phyloP scores from a whole-genome alignment of 176 grass and related monocot genomes.

The Saccharum spontaneum region DNA sequence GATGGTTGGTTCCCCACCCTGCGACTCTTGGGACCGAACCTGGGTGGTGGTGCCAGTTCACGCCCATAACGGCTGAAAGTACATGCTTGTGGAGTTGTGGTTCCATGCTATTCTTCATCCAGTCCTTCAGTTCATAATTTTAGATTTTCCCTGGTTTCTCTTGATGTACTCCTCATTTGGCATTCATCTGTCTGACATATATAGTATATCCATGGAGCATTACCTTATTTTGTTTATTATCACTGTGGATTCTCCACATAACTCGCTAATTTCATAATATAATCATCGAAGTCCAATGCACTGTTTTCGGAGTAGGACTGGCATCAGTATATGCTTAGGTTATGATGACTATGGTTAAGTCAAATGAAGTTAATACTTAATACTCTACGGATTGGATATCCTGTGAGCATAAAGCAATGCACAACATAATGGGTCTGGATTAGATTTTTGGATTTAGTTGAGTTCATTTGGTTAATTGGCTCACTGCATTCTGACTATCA shows the following conservation, averaged over 20 bases:
- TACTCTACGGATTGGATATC: neutral
- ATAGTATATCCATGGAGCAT: neutral
- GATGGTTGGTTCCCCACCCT: neutral
- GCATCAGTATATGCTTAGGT: constrained; percentile 11
- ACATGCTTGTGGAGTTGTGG: neutral
- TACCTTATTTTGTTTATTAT: neutral
- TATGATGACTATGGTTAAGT: neutral
- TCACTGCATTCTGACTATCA: constrained; percentile 12
- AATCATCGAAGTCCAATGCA: neutral
- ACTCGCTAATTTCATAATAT: constrained; percentile 10
- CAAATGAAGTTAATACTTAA: constrained; percentile 15
- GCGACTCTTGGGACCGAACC: neutral
- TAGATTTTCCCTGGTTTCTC: neutral
- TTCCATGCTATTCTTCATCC: neutral
- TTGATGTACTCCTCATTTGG: neutral
- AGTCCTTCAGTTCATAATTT: neutral
- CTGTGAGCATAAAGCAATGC: neutral
- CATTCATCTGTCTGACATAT: neutral
- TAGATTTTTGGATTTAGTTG: neutral
- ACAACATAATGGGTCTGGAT: neutral
- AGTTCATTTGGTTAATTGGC: neutral
- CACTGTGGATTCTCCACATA: neutral
- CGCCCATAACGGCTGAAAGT: neutral
- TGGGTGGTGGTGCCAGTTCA: neutral
- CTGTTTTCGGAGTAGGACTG: constrained; percentile 20